Evolutionary conservation across 2,329 filamentous ascomycete genomes (phyloP).

Genomic region (Escovopsis weberi): DNA sequence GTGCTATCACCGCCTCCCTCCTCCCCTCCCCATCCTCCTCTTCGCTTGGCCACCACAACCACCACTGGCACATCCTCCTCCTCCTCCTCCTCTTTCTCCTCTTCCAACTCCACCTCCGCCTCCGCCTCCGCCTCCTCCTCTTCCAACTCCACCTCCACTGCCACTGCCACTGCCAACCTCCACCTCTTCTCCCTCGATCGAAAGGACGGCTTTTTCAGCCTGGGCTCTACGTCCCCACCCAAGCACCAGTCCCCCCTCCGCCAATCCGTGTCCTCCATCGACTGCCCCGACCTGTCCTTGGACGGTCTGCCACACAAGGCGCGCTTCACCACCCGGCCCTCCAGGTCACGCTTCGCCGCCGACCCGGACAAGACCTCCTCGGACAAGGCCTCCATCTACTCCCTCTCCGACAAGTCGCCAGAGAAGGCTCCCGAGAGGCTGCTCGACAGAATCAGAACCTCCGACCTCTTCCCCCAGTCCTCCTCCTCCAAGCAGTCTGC

Average conservation of each 20-base stretch:
- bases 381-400: no score
- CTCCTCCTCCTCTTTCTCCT: slow-evolving; percentile 5
- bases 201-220: slow-evolving; percentile 11
- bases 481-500: neutral
- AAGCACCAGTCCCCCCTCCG: slow-evolving; percentile 18
- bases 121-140: neutral
- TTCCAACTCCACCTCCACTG: no score
- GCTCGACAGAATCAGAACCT: neutral
- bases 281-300: slow-evolving; percentile 3
- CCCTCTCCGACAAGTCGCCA: no score
- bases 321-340: neutral
- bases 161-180: slow-evolving; percentile 5
- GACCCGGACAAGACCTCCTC: neutral
- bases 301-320: neutral
- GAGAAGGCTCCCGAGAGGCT: neutral
- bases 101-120: neutral
- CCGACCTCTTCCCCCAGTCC: neutral
- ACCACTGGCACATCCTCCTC: neutral
- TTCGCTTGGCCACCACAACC: slow-evolving; percentile 5
- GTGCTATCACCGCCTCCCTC: neutral
- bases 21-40: neutral
- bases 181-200: slow-evolving; percentile 4
- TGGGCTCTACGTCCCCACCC: slow-evolving; percentile 14
- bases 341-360: neutral
- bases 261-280: slow-evolving; percentile 14